Conservation (phyloP, 2,329 filamentous ascomycete genomes). For the Exophiala mesophila region DNA sequence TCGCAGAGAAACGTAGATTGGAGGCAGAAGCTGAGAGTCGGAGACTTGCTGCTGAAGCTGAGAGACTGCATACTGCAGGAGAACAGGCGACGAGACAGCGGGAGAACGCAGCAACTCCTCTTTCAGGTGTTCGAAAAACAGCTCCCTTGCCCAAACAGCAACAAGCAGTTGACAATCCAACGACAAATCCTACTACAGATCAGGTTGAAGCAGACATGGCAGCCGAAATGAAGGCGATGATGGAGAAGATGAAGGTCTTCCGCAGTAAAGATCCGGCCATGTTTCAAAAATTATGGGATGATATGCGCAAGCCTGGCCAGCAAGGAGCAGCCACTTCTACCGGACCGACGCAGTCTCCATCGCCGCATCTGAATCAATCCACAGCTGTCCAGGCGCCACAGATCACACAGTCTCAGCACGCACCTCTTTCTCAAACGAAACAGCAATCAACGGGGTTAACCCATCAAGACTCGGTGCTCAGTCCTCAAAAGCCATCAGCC, state of each 20-base stretch:
- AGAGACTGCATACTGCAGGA: neutral
- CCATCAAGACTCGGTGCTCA: neutral
- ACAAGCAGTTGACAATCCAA: neutral
- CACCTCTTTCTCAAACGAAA: neutral
- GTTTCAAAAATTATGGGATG: conserved; percentile 53
- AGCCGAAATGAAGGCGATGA: conserved; percentile 50
- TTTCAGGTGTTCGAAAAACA: conserved; percentile 4
- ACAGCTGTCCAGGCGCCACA: conserved; percentile 5
- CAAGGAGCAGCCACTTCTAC: conserved; percentile 3
- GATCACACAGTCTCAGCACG: neutral
- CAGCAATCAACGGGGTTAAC: neutral
- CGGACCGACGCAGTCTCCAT: conserved; percentile 8
- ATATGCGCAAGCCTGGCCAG: conserved; percentile 42
- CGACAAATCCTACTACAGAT: neutral
- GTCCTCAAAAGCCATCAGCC: neutral
- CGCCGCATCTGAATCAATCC: conserved; percentile 17
- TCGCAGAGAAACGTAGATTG: conserved; percentile 14
- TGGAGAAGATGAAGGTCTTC: conserved; percentile 55
- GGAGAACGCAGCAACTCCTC: neutral
- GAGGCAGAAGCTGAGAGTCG: conserved; percentile 9
- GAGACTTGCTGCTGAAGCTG: conserved; percentile 5
- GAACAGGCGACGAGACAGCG: conserved; percentile 1
- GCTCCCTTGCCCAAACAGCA: conserved; percentile 3
- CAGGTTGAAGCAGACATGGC: conserved; percentile 35
- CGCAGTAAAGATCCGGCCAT: conserved; percentile 52